Conservation (phyloP, 2,329 filamentous ascomycete species). For the Teratosphaeria destructans region DNA sequence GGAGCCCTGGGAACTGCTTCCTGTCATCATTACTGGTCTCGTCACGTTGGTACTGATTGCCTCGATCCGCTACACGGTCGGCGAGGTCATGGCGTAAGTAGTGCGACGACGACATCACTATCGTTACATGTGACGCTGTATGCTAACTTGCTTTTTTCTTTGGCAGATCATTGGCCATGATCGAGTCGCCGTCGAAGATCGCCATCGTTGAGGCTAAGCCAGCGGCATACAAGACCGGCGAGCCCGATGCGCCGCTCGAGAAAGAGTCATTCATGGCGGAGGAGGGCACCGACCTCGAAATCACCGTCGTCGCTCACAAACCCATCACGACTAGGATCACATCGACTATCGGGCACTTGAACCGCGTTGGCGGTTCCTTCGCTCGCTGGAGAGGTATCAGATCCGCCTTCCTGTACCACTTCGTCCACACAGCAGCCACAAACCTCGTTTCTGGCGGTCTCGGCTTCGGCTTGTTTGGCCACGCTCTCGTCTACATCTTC, state of each 20-base stretch:
- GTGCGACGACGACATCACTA: neutral
- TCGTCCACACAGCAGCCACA: constrained; percentile 15
- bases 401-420: constrained; percentile 26
- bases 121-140: neutral
- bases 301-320: constrained; percentile 39
- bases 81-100: constrained; percentile 41
- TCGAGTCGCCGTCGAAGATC: constrained; percentile 50
- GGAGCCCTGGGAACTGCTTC: constrained; percentile 17
- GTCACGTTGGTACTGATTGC: constrained; percentile 32
- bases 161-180: constrained; percentile 45
- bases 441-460: constrained; percentile 27
- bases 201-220: constrained; percentile 34
- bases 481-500: constrained; percentile 44
- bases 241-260: constrained; percentile 35
- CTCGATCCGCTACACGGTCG: constrained; percentile 46
- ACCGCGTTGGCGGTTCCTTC: constrained; percentile 27
- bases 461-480: constrained; percentile 34
- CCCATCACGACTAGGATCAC: constrained; percentile 54
- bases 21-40: constrained; percentile 26
- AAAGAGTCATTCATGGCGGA: constrained; percentile 29
- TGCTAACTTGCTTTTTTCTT: neutral
- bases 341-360: constrained; percentile 50
- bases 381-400: constrained; percentile 27
- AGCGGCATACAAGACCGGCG: constrained; percentile 37
- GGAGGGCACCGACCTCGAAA: constrained; percentile 26